Evolutionary conservation across 441 rosid species (phyloP).

Genomic region (Erodium texanum): DNA sequence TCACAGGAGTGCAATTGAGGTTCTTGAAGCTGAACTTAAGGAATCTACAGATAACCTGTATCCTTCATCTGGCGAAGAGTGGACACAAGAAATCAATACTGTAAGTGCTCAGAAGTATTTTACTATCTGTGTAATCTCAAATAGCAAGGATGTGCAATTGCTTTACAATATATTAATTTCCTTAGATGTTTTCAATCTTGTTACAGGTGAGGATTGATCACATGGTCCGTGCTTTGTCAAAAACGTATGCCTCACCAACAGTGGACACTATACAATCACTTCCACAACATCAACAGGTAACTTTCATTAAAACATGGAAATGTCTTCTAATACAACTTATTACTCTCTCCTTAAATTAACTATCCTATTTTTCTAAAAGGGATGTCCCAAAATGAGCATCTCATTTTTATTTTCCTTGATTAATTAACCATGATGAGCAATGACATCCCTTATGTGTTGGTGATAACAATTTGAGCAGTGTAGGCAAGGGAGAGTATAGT

Average conservation of each 20-base stretch:
- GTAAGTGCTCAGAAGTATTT: constrained; percentile 11
- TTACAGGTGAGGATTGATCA: constrained; percentile 76
- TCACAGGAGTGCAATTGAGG: constrained; percentile 71
- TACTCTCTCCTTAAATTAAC: neutral
- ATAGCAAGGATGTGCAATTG: neutral
- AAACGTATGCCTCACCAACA: constrained; percentile 62
- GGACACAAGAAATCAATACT: constrained; percentile 10
- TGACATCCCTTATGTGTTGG: neutral
- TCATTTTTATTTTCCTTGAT: neutral
- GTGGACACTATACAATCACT: constrained; percentile 82
- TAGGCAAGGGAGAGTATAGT: too few relatives aligned
- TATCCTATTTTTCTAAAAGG: neutral
- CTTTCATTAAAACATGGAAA: constrained; percentile 12
- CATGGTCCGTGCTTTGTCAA: constrained; percentile 73
- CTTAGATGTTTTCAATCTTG: neutral
- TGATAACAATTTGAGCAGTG: too few relatives aligned
- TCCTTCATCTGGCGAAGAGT: neutral
- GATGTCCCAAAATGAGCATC: neutral
- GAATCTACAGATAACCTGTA: constrained; percentile 24
- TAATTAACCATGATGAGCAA: neutral
- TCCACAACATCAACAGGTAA: constrained; percentile 96
- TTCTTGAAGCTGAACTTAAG: constrained; percentile 57
- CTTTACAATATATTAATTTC: neutral
- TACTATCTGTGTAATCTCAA: neutral
- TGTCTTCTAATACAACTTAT: neutral